phyloP scores from a whole-genome alignment of 305 asterid species.

The Rubia peregrina region DNA sequence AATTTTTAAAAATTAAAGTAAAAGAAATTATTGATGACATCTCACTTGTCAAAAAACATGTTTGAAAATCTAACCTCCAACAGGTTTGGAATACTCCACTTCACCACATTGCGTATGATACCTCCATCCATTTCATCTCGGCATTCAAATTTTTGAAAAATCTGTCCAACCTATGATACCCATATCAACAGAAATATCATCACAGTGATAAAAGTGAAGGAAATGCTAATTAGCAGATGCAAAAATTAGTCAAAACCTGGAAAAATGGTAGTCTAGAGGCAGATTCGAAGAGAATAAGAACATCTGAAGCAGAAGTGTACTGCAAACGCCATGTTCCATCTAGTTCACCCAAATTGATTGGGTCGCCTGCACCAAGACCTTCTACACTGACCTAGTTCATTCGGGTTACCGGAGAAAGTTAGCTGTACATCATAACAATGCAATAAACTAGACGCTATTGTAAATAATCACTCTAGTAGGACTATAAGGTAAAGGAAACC shows the following conservation, averaged over 20 bases:
- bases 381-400: conserved; percentile 55
- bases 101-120: conserved; percentile 63
- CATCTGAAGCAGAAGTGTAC: conserved; percentile 85
- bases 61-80: conserved; percentile 45
- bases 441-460: neutral
- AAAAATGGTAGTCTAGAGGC: conserved; percentile 70
- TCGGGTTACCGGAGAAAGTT: conserved; percentile 7
- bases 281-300: conserved; percentile 63
- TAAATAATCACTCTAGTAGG: neutral
- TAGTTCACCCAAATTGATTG: conserved; percentile 45
- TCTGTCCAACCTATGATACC: conserved; percentile 53
- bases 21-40: neutral
- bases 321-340: conserved; percentile 97
- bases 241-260: conserved; percentile 38
- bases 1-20: neutral
- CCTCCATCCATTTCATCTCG: conserved; percentile 40
- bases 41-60: neutral
- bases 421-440: neutral
- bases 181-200: conserved; percentile 4
- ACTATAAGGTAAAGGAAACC: neutral
- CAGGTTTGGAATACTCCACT: conserved; percentile 66
- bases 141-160: conserved; percentile 79
- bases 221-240: neutral
- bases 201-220: neutral
- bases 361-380: conserved; percentile 51